These are phyloP conservation scores for Ganoderma resinaceum DNA, from an alignment of 1,284 basidiomycete species.

Conservation along the genomic window DNA sequence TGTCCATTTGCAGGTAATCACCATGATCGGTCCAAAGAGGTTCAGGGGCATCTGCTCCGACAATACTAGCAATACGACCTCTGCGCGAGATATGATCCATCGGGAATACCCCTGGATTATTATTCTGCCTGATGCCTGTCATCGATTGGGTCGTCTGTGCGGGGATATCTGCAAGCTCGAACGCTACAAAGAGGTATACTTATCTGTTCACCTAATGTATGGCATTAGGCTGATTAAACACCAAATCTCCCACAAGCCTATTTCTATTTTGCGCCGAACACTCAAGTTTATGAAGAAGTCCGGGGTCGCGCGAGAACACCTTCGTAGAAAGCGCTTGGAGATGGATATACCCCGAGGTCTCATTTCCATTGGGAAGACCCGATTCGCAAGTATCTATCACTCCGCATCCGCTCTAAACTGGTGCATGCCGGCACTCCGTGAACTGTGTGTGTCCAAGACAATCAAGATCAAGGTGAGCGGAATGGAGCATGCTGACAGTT, in stretches of 20 bases:
- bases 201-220: no score
- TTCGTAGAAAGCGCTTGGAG: neutral
- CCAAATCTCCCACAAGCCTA: no score
- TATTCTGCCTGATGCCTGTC: conserved; percentile 41
- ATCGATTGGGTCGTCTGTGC: conserved; percentile 32
- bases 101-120: conserved; percentile 36
- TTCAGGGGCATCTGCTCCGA: conserved; percentile 40
- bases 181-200: conserved; percentile 7
- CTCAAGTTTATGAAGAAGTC: conserved; percentile 10
- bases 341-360: conserved; percentile 8
- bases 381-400: conserved; percentile 10
- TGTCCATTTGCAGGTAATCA: conserved; percentile 31
- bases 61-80: conserved; percentile 42
- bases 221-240: no score
- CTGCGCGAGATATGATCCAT: conserved; percentile 29
- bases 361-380: conserved; percentile 10
- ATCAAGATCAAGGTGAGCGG: conserved; percentile 6
- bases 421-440: conserved; percentile 11
- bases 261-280: neutral
- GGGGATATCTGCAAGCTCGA: conserved; percentile 40
- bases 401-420: neutral
- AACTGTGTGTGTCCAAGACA: neutral
- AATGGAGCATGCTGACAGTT: neutral
- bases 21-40: conserved; percentile 27
- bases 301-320: neutral